A percentile compares a stretch with the other conserved stretches of the same genome.
These are phyloP conservation scores for Starmerella floricola DNA, from an alignment of 805 yeast genomes.

Conservation along the genomic window DNA sequence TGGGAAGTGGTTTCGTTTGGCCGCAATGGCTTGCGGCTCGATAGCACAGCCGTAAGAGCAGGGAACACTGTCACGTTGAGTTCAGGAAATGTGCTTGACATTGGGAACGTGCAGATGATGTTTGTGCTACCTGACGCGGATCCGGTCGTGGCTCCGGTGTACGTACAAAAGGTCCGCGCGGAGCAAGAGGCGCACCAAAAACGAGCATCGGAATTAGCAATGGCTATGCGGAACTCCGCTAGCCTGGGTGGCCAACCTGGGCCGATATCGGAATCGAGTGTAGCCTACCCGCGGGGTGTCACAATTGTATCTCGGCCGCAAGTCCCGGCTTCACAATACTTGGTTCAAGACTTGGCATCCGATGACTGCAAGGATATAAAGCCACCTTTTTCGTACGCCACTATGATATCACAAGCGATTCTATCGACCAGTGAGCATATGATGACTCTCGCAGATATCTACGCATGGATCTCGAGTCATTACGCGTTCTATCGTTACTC, in stretches of 20 bases:
- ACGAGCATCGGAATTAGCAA: background rate
- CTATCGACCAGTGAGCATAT: constrained; percentile 78
- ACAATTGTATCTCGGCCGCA: constrained; percentile 35
- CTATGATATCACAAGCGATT: constrained; percentile 96
- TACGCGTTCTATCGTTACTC: constrained; percentile 87
- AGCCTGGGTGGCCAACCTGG: background rate
- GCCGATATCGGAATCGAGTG: background rate
- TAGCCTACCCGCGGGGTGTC: constrained; percentile 33
- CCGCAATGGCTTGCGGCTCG: constrained; percentile 86
- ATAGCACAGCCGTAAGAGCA: constrained; percentile 41
- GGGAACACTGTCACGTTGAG: constrained; percentile 39
- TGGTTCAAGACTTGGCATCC: constrained; percentile 44
- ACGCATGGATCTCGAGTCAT: constrained; percentile 75
- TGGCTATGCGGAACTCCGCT: background rate
- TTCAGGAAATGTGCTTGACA: constrained; percentile 84
- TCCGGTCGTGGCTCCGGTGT: constrained; percentile 45
- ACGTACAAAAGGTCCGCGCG: constrained; percentile 7
- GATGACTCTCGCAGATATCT: constrained; percentile 80
- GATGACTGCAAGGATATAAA: constrained; percentile 88
- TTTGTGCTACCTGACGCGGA: constrained; percentile 86
- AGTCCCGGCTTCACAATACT: constrained; percentile 25
- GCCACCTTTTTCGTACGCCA: constrained; percentile 95
- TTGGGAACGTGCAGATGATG: constrained; percentile 99
- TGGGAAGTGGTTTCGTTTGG: constrained; percentile 85
- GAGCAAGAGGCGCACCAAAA: background rate